These are phyloP conservation scores for Apiotrichum montevideense DNA, from an alignment of 1,284 basidiomycete genomes.

Conservation along the genomic window DNA sequence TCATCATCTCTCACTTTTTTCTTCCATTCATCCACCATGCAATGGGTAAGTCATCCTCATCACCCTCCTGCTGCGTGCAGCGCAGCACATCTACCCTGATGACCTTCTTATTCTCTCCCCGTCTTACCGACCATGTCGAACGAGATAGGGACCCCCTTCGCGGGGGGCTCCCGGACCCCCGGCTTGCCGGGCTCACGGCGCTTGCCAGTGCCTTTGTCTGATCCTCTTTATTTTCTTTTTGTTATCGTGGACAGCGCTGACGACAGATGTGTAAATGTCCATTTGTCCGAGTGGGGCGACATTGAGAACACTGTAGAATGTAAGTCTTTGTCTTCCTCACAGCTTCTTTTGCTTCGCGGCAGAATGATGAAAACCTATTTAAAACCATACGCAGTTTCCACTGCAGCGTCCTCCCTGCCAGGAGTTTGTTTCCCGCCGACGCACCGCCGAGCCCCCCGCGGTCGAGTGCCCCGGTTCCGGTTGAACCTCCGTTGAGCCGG, in stretches of 20 bases:
- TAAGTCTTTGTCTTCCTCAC: slow-evolving; percentile 5
- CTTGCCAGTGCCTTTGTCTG: slow-evolving; percentile 51
- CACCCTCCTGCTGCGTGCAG: neutral
- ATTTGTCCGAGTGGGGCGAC: too few relatives aligned
- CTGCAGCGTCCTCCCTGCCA: slow-evolving; percentile 47
- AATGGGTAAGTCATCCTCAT: neutral
- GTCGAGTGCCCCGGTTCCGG: slow-evolving; percentile 27
- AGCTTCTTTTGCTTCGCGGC: neutral
- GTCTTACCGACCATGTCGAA: slow-evolving; percentile 51
- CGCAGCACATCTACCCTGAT: slow-evolving; percentile 23
- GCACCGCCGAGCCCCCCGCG: slow-evolving; percentile 23
- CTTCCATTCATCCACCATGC: neutral
- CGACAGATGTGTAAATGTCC: too few relatives aligned
- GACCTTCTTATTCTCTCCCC: slow-evolving; percentile 50
- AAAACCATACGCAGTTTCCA: slow-evolving; percentile 52
- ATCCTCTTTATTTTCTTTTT: slow-evolving; percentile 20
- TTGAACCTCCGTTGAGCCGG: slow-evolving; percentile 43
- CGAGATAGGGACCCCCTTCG: slow-evolving; percentile 47
- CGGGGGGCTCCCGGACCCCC: slow-evolving; percentile 43
- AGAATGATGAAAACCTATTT: slow-evolving; percentile 40
- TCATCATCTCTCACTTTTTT: neutral
- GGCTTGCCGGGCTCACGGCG: slow-evolving; percentile 41
- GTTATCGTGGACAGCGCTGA: slow-evolving; percentile 4
- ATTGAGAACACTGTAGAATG: neutral
- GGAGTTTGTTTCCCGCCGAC: slow-evolving; percentile 40